phyloP scores from a whole-genome alignment of 169 alveolate species.

The Cryptosporidium ryanae region DNA sequence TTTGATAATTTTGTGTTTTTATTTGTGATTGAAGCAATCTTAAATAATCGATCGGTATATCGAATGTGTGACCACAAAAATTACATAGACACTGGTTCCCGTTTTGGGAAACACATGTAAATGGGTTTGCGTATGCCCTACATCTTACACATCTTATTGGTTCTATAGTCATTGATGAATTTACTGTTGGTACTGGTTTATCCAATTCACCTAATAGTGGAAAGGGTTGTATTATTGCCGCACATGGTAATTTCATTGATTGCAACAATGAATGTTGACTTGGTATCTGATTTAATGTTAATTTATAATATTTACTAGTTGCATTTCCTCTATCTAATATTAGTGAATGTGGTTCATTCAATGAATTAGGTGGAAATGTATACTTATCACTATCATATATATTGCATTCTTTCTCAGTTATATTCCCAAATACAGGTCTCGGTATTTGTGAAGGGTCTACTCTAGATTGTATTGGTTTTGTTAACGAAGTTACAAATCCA shows the following conservation, averaged over 20 bases:
- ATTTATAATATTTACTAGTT: constrained; percentile 42
- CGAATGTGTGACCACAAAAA: constrained; percentile 79
- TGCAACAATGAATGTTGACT: constrained; percentile 66
- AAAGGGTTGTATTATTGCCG: constrained; percentile 65
- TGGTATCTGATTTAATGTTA: constrained; percentile 66
- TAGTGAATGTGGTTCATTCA: constrained; percentile 26
- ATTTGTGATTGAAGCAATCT: constrained; percentile 61
- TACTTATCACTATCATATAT: constrained; percentile 69
- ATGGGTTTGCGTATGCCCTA: constrained; percentile 78
- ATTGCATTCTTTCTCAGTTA: constrained; percentile 49
- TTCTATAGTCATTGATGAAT: constrained; percentile 44
- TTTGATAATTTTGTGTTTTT: constrained; percentile 22
- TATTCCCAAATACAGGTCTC: constrained; percentile 62
- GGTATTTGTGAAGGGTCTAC: constrained; percentile 75
- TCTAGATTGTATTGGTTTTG: constrained; percentile 64
- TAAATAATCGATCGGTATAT: constrained; percentile 61
- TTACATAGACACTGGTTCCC: constrained; percentile 80
- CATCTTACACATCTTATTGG: constrained; percentile 79
- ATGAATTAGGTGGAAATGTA: constrained; percentile 45
- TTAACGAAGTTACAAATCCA: constrained; percentile 45
- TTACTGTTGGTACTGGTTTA: constrained; percentile 54
- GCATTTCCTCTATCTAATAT: constrained; percentile 63
- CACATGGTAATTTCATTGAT: constrained; percentile 70
- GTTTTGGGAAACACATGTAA: constrained; percentile 77
- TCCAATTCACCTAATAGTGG: constrained; percentile 54